phyloP scores from a whole-genome alignment of 2,329 filamentous ascomycete species.

The Aspergillus amoenus region DNA sequence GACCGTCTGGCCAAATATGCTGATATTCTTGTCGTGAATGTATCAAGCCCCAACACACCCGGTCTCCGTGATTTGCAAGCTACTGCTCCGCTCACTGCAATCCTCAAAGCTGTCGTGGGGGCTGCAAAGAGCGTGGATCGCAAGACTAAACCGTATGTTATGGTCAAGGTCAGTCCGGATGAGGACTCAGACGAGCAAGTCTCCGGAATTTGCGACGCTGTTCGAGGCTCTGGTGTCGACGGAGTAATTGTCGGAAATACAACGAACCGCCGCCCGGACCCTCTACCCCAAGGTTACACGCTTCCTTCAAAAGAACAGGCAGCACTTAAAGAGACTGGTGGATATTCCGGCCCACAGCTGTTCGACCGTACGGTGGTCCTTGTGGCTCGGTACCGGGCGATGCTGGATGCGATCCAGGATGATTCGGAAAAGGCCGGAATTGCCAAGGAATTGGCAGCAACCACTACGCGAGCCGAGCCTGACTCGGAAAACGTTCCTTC shows the following conservation, averaged over 20 bases:
- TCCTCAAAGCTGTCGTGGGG: constrained; percentile 78
- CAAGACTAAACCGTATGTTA: constrained; percentile 74
- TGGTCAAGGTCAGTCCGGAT: constrained; percentile 98
- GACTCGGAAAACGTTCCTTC: constrained; percentile 21
- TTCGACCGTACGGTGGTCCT: constrained; percentile 77
- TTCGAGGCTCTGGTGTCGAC: constrained; percentile 81
- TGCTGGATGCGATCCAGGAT: constrained; percentile 57
- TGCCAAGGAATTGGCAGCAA: constrained; percentile 11
- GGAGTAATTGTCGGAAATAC: constrained; percentile 98
- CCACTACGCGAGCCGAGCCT: constrained; percentile 20
- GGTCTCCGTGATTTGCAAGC: constrained; percentile 85
- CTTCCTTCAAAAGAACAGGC: constrained; percentile 66
- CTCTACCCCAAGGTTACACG: constrained; percentile 65
- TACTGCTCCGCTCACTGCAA: constrained; percentile 74
- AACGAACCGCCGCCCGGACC: constrained; percentile 74
- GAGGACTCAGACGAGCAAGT: constrained; percentile 85
- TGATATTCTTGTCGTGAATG: constrained; percentile 96
- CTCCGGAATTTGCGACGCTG: constrained; percentile 81
- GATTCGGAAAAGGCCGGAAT: constrained; percentile 14
- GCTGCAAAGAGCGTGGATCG: constrained; percentile 70
- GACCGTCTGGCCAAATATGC: constrained; percentile 79
- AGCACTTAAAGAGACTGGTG: constrained; percentile 73
- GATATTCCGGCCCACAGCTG: constrained; percentile 87
- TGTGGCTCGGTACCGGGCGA: constrained; percentile 73
- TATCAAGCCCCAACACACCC: constrained; percentile 94